A percentile compares a stretch with the other conserved stretches of the same genome.
Evolutionary conservation across 2,329 filamentous ascomycete genomes (phyloP).

Genomic region (Alternaria atra): DNA sequence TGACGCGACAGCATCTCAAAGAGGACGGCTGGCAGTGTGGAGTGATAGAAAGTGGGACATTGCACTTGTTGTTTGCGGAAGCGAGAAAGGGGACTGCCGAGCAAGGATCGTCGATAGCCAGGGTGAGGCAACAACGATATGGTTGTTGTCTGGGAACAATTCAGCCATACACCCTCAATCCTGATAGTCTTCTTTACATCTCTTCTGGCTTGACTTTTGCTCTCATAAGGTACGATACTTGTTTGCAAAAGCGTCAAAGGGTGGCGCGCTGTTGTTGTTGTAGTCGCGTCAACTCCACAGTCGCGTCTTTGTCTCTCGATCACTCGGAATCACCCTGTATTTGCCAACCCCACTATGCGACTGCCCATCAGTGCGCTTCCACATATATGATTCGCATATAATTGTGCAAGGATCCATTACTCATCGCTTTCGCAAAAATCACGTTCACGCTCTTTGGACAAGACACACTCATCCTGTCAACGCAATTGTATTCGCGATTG

Average conservation of each 20-base stretch:
- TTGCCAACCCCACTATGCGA: conserved; percentile 2
- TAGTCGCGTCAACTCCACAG: not conserved
- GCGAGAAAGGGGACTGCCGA: conserved; percentile 2
- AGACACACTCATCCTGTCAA: not conserved
- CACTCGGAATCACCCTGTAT: not conserved
- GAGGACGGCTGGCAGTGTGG: not conserved
- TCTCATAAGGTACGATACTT: not conserved
- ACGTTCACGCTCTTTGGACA: not conserved
- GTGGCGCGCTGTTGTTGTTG: conserved; percentile 2
- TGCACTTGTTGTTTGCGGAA: not conserved
- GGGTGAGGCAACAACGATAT: conserved; percentile 1
- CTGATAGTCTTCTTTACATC: not conserved
- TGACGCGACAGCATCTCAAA: not conserved
- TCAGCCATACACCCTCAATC: not conserved
- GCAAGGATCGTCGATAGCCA: conserved; percentile 15
- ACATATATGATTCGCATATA: not conserved
- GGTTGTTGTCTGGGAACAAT: not conserved
- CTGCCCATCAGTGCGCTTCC: not conserved
- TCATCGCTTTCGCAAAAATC: not conserved
- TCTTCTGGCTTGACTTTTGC: not conserved
- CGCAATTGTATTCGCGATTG: not conserved
- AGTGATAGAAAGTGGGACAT: not conserved
- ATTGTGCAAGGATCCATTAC: not conserved
- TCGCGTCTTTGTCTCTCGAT: conserved; percentile 10
- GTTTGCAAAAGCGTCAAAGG: not conserved